Conservation (phyloP, 768 basidiomycete species). For the Russula vinacea region DNA sequence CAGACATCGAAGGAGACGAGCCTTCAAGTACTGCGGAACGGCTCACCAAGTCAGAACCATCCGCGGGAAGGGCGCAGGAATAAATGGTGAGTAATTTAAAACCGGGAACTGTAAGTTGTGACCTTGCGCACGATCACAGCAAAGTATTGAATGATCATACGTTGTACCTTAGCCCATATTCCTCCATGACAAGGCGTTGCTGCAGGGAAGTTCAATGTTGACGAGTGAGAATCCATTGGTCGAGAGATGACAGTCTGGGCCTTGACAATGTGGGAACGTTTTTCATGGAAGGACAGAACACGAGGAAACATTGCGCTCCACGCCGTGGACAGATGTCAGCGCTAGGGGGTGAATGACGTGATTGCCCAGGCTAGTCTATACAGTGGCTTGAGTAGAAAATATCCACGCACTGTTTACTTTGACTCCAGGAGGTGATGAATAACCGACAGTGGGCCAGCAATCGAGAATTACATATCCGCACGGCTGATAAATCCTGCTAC, state of each 20-base stretch:
- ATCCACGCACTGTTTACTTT: no score
- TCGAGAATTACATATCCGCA: background rate
- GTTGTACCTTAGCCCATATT: background rate
- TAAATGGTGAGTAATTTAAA: background rate
- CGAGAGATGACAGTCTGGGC: background rate
- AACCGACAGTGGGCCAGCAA: background rate
- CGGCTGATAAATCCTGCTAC: background rate
- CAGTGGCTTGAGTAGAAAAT: background rate
- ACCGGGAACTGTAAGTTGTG: background rate
- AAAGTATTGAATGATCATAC: background rate
- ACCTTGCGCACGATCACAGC: background rate
- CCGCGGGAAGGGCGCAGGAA: no score
- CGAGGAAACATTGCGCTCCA: background rate
- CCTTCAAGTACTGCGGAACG: background rate
- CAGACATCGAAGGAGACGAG: no score
- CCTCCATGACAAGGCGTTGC: background rate
- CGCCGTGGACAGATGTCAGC: background rate
- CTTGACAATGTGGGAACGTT: background rate
- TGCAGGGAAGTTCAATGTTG: background rate
- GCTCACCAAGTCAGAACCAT: background rate
- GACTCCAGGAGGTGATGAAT: background rate
- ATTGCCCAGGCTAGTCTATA: background rate
- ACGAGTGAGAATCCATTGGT: background rate
- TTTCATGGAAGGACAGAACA: background rate
- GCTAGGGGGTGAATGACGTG: background rate